These are phyloP conservation scores for Xylaria multiplex DNA, from an alignment of 2,329 filamentous ascomycete genomes.

Conservation along the genomic window DNA sequence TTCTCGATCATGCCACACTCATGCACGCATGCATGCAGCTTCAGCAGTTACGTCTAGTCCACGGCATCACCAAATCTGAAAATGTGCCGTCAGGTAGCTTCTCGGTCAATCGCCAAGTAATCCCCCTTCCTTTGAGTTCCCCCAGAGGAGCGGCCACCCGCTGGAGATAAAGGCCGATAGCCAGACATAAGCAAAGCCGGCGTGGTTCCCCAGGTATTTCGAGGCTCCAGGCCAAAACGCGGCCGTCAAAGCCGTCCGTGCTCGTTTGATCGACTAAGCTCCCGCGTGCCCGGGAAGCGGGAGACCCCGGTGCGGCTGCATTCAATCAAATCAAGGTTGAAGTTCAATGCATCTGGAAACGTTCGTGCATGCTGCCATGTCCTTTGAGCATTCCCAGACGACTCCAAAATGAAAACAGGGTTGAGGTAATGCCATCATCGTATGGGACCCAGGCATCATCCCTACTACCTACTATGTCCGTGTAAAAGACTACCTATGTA, in stretches of 20 bases:
- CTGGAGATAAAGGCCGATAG: no score
- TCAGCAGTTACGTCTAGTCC: constrained; percentile 1
- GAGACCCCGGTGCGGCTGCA: constrained; percentile 11
- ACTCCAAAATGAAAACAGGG: constrained; percentile 11
- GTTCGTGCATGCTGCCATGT: constrained; percentile 11
- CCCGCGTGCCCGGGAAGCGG: constrained; percentile 19
- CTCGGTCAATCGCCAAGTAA: no score
- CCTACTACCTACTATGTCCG: not conserved
- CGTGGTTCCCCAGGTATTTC: not conserved
- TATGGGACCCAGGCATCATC: constrained; percentile 9
- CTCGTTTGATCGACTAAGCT: constrained; percentile 33
- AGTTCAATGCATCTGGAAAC: constrained; percentile 24
- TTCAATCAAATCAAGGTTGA: constrained; percentile 20
- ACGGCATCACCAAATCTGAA: not conserved
- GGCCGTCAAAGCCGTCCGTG: constrained; percentile 17
- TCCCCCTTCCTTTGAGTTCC: not conserved
- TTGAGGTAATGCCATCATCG: constrained; percentile 4
- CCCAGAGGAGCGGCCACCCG: not conserved
- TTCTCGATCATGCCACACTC: constrained; percentile 1
- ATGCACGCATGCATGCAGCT: not conserved
- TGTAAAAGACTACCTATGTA: not conserved
- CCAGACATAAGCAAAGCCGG: not conserved
- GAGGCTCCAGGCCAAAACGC: not conserved
- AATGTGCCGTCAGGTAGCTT: not conserved
- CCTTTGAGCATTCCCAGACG: constrained; percentile 13